These are phyloP conservation scores for Panicum miliaceum DNA, from an alignment of 176 grass and related monocot species.

Conservation along the genomic window DNA sequence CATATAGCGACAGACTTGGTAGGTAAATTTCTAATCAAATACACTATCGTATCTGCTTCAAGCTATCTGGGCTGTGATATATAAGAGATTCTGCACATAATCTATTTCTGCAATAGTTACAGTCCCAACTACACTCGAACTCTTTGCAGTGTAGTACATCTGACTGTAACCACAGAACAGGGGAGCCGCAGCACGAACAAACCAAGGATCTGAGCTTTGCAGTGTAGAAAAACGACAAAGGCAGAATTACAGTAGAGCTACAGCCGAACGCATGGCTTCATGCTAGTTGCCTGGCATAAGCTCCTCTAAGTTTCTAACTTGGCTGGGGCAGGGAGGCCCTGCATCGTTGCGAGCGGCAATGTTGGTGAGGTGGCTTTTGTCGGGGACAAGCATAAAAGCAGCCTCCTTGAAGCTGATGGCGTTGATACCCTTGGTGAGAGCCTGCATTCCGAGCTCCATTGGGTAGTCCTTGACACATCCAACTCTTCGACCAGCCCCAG, in stretches of 20 bases:
- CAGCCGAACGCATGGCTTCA: background rate
- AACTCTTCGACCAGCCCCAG: no score
- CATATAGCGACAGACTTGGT: no score
- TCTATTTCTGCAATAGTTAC: background rate
- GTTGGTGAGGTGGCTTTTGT: constrained; percentile 30
- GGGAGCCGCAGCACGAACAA: background rate
- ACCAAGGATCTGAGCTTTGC: background rate
- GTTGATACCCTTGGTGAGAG: no score
- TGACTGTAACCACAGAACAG: background rate
- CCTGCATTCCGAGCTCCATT: no score
- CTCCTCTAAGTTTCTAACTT: constrained; percentile 39
- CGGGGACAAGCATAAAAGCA: constrained; percentile 38
- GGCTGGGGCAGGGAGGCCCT: constrained; percentile 42
- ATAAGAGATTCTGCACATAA: background rate
- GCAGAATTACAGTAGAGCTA: background rate
- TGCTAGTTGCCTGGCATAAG: background rate
- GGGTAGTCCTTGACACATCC: no score
- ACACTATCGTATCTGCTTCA: no score
- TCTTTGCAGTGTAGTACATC: background rate
- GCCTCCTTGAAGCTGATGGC: background rate
- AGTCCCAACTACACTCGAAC: background rate
- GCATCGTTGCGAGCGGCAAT: constrained; percentile 11
- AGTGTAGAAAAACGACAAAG: background rate
- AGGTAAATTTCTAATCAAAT: no score
- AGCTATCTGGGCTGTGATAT: background rate